phyloP scores from a whole-genome alignment of 2,329 filamentous ascomycete species.

The Alternaria brassicae region DNA sequence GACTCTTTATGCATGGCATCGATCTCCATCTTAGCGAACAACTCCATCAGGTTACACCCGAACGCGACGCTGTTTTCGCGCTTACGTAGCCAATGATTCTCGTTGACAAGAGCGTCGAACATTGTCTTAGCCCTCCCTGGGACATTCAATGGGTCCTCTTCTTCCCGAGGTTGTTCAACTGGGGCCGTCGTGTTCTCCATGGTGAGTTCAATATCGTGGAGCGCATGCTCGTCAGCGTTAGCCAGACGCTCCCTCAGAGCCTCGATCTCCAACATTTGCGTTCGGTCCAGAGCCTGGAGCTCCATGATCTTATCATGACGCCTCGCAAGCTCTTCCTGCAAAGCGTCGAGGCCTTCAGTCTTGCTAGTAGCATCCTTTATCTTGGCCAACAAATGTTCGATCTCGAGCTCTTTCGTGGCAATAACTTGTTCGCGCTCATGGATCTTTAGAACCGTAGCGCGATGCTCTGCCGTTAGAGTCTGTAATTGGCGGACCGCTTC shows the following conservation, averaged over 20 bases:
- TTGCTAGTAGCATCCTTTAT: slow-evolving; percentile 38
- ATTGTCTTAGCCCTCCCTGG: slow-evolving; percentile 27
- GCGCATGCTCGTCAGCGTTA: slow-evolving; percentile 14
- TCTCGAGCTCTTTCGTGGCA: slow-evolving; percentile 69
- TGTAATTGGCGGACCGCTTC: slow-evolving; percentile 87
- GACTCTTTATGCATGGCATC: background rate
- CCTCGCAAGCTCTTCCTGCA: slow-evolving; percentile 29
- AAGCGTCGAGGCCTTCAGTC: slow-evolving; percentile 28
- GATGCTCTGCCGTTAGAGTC: slow-evolving; percentile 78
- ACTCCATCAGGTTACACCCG: slow-evolving; percentile 19
- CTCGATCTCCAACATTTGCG: slow-evolving; percentile 28
- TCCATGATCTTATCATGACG: slow-evolving; percentile 32
- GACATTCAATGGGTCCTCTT: slow-evolving; percentile 12
- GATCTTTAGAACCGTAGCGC: slow-evolving; percentile 69
- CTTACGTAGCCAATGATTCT: slow-evolving; percentile 42
- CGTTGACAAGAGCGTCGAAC: slow-evolving; percentile 34
- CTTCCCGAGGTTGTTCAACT: slow-evolving; percentile 21
- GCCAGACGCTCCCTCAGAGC: slow-evolving; percentile 22
- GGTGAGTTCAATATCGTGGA: background rate
- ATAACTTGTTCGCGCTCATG: slow-evolving; percentile 83
- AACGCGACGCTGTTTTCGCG: slow-evolving; percentile 31
- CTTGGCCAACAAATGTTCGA: slow-evolving; percentile 83
- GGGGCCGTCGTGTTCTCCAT: slow-evolving; percentile 10
- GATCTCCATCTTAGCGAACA: slow-evolving; percentile 19
- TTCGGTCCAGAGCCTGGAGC: slow-evolving; percentile 26